Evolutionary conservation across 75 land plant genomes (phyloP), one percentile per base, ranked within the genome.

Genomic region (Isoetes taiwanensis): DNA sequence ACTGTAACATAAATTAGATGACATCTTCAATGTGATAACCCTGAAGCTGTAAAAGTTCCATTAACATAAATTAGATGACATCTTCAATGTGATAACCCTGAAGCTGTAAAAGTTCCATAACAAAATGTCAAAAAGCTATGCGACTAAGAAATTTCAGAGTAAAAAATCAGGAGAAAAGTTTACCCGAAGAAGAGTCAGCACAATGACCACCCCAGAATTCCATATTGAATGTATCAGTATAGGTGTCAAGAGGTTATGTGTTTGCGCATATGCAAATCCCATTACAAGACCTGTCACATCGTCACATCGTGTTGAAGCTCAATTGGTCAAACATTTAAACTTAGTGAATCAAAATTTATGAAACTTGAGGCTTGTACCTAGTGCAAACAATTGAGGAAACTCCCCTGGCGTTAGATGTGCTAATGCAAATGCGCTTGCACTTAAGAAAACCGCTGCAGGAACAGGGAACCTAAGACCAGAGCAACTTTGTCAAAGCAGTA

Each of bases 401-500:
- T 93, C 83, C 43, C 90, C 86, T 48, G 86, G 96, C 17, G 95
- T 93, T 0, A 87, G 79, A 74, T 93, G 98, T 14, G 95, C 98
- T 55, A 79, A 41, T 31, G 98, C 95, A 80, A 93, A 93, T 34
- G 77, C 76, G 41, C 81, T 74, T 35, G 98, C 96, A 77, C 84
- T 84, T 10, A 84, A 20, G 28, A 78, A 6, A 8, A 82, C 76
- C 30, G 98, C 68, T 30, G 74, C 72, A 57, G 96, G 90, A 16
- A 87, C 86, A 14, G 96, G 90, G n/a, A 88, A 32, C 96, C 98
- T 93, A 74, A 29, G 69, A 20, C n/a, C n/a, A n/a, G n/a, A n/a
- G n/a, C n/a, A n/a, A n/a, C n/a, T n/a, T n/a, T n/a, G n/a, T n/a
- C n/a, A n/a, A n/a, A n/a, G n/a, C n/a, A n/a, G n/a, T n/a, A n/a